Evolutionary conservation across 257 asterid genomes (phyloP).

Genomic region (Handroanthus guayacan): DNA sequence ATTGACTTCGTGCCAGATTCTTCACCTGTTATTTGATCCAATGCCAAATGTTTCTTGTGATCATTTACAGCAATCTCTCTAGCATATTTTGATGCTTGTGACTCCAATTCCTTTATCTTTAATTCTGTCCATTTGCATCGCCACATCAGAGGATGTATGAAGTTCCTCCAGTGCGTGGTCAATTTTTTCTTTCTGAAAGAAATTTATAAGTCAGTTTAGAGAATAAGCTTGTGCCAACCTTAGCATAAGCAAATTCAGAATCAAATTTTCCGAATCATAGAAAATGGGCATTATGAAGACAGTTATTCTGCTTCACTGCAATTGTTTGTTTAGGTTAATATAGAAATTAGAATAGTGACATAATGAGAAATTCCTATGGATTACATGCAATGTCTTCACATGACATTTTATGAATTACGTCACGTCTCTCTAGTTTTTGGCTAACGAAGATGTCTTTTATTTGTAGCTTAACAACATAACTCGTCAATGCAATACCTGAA

Average conservation of each 20-base stretch:
- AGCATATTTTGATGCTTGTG: constrained; percentile 63
- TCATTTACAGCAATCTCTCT: constrained; percentile 52
- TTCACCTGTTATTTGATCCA: constrained; percentile 53
- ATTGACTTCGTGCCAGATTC: constrained; percentile 65
- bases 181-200: constrained; percentile 78
- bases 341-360: not conserved
- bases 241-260: constrained; percentile 1
- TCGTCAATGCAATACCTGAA: not conserved
- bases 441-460: too few species aligned
- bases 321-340: not conserved
- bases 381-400: not conserved
- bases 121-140: constrained; percentile 92
- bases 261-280: not conserved
- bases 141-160: constrained; percentile 89
- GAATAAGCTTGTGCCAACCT: not conserved
- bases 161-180: constrained; percentile 87
- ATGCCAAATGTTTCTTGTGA: constrained; percentile 45
- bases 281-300: not conserved
- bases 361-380: not conserved
- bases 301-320: not conserved
- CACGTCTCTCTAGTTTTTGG: too few species aligned
- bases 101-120: constrained; percentile 71
- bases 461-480: not conserved
- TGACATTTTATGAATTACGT: not conserved
- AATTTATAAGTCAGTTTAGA: constrained; percentile 26